Evolutionary conservation across 306 rosid genomes (phyloP).

Genomic region (Medicago ruthenica): DNA sequence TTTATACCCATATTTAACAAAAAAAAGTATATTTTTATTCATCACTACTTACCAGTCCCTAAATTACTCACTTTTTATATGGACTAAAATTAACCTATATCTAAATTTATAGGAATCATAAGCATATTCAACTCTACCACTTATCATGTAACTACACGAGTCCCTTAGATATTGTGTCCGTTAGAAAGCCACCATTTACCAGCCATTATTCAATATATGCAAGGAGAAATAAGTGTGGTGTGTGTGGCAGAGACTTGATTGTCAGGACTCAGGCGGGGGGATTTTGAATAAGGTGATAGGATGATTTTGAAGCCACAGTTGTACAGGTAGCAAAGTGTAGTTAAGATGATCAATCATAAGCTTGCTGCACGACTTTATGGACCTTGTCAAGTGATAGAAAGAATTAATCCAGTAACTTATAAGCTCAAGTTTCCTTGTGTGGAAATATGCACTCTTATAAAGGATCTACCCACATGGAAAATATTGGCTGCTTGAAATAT

Average conservation of each 20-base stretch:
- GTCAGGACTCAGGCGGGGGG: neutral
- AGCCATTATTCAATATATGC: neutral
- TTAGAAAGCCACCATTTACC: neutral
- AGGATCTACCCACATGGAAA: neutral
- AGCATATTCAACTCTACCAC: neutral
- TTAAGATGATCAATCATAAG: neutral
- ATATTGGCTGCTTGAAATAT: neutral
- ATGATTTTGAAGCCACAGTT: neutral
- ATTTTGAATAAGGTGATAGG: neutral
- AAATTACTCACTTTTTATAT: neutral
- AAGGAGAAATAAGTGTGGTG: neutral
- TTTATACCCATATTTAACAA: neutral
- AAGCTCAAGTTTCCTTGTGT: constrained; percentile 1
- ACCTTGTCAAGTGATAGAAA: neutral
- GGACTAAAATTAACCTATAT: neutral
- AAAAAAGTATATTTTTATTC: neutral
- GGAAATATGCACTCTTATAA: neutral
- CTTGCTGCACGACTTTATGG: neutral
- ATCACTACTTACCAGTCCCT: neutral
- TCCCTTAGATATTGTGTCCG: too few species aligned
- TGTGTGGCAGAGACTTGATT: neutral
- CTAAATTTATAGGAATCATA: neutral
- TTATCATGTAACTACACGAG: neutral
- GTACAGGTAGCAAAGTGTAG: neutral
- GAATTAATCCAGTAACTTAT: neutral